Evolutionary conservation across 2,329 filamentous ascomycete genomes (phyloP).

Genomic region (Xylaria sp.): DNA sequence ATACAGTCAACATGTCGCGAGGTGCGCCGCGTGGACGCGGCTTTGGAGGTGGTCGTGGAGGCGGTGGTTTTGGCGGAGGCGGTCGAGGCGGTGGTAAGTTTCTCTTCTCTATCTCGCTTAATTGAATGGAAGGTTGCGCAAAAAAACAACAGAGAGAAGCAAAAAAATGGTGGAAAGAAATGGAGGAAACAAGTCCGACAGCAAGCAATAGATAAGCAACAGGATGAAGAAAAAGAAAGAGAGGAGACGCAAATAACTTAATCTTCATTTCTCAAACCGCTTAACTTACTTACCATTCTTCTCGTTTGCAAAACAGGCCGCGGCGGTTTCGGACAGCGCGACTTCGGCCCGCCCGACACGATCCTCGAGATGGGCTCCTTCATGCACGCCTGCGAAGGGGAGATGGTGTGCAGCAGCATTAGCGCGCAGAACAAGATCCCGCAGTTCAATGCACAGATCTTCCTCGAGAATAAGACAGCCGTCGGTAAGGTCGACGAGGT

Average conservation of each 20-base stretch:
- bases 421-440: conserved; percentile 83
- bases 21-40: conserved; percentile 43
- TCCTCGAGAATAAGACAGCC: conserved; percentile 95
- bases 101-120: neutral
- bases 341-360: conserved; percentile 44
- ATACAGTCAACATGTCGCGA: conserved; percentile 42
- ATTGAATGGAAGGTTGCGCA: neutral
- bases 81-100: conserved; percentile 37
- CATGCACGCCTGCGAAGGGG: conserved; percentile 93
- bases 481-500: conserved; percentile 99
- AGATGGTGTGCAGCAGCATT: conserved; percentile 95
- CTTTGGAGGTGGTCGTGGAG: conserved; percentile 36
- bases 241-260: conserved; percentile 5
- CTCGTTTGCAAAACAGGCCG: no score
- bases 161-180: neutral
- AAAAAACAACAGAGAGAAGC: no score
- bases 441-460: conserved; percentile 99
- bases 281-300: no score
- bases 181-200: neutral
- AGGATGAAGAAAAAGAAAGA: neutral
- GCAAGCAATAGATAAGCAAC: neutral
- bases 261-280: no score
- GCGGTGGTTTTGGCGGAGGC: conserved; percentile 25
- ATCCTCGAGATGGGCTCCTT: conserved; percentile 85
- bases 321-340: conserved; percentile 43